These are phyloP conservation scores for Brassica nigra DNA, from an alignment of 345 rosid species.

Conservation along the genomic window DNA sequence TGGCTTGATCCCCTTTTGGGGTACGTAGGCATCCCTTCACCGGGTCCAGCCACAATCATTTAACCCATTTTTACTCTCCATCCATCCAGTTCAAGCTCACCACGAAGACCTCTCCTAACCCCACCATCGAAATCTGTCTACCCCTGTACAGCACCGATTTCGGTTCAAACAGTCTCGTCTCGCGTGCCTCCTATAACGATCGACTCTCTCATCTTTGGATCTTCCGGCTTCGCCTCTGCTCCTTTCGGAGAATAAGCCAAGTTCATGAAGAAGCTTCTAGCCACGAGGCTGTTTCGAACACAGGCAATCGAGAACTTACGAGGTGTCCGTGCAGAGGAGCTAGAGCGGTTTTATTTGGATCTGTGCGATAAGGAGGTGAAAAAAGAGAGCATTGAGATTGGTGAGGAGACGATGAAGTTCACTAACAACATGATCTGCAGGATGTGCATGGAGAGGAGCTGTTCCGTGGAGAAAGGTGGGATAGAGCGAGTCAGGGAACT, in stretches of 20 bases:
- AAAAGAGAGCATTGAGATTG: background rate
- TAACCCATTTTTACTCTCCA: too few species aligned
- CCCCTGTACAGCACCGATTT: too few species aligned
- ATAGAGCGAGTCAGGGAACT: background rate
- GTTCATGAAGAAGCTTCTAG: background rate
- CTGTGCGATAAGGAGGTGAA: background rate
- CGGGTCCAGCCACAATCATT: too few species aligned
- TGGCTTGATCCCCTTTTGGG: too few species aligned
- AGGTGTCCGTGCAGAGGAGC: background rate
- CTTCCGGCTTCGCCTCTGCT: background rate
- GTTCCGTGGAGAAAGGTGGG: background rate
- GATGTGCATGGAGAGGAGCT: background rate
- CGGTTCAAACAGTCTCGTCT: background rate
- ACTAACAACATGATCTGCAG: background rate
- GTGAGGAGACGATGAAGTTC: background rate
- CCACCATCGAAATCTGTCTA: too few species aligned
- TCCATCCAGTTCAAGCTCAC: too few species aligned
- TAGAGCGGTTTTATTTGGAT: background rate
- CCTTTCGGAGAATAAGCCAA: background rate
- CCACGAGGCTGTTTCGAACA: background rate
- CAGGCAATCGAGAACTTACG: background rate
- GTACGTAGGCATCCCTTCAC: too few species aligned
- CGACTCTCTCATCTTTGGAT: background rate
- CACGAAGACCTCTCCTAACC: too few species aligned
- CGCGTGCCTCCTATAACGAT: background rate